Evolutionary conservation across 306 rosid species (phyloP), one percentile per base, ranked within the genome.

Genomic region (Begonia masoniana): DNA sequence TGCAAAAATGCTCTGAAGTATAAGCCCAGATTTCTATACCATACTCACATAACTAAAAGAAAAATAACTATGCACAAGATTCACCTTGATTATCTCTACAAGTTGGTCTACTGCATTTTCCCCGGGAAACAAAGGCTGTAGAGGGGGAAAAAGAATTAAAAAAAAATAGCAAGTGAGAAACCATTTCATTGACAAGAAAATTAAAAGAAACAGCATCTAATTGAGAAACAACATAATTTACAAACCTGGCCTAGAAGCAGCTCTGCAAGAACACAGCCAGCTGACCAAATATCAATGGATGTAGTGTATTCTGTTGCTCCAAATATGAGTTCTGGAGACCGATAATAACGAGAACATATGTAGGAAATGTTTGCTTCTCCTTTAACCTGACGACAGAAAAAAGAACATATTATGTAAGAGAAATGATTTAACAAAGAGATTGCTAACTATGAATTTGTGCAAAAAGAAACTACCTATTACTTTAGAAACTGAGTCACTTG

Each of bases 211-310:
- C 48, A 53, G 15, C 19, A 9, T 4, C 39, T 11, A 13, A 6
- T 17, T 5, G 39, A 47, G 12, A 48, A 41, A 16, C 63, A 9
- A 49, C 36, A 48, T 12, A 23, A 59, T 54, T 63, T 36, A 68
- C 66, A 45, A 62, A 91, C 97, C 96, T 83, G 88, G 69, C 96
- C 96, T 51, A 86, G 74, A 69, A 91, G 96, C 63, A 91, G 96
- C 77, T 91, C 94, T 3, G 99, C 99, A 51, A 91, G 99, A 52
- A 83, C 99, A 75, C 99, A 91, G 66, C 99, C 99, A 77, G 96
- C 88, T 57, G 96, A 91, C 99, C 99, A 86, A 51, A 86, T 81
- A 70, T 91, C 99, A 43, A 91, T 75, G 47, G 94, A 83, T 57
- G 94, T 75, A 58, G 99, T 81, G 70, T 86, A 91, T 72, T 86